These are phyloP conservation scores for Amphirosellinia nigrospora DNA, from an alignment of 495 filamentous ascomycete genomes.

Conservation along the genomic window DNA sequence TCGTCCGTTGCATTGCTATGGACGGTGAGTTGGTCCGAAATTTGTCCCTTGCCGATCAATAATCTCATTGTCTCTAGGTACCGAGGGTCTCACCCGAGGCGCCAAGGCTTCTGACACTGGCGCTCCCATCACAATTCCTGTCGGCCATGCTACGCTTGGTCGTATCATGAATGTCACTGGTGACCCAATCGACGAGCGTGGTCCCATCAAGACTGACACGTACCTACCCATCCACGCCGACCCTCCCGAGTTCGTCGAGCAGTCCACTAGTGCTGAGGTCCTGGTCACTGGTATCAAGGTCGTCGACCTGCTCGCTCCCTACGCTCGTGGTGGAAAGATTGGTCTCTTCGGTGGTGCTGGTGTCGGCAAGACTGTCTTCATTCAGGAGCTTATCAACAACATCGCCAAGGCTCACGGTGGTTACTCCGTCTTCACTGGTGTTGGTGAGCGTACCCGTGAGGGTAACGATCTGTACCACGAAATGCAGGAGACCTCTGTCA, in stretches of 20 bases:
- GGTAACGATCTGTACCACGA: conserved; percentile 99
- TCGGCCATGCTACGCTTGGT: conserved; percentile 92
- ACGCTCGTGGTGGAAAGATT: conserved; percentile 99
- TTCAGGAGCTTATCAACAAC: conserved; percentile 99
- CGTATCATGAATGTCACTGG: conserved; percentile 99
- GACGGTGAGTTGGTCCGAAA: conserved; percentile 74
- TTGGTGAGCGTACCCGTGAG: conserved; percentile 99
- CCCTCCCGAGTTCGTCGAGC: conserved; percentile 86
- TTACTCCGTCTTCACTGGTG: conserved; percentile 99
- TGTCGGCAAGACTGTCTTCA: conserved; percentile 99
- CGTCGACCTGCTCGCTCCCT: conserved; percentile 96
- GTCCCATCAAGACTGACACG: conserved; percentile 92
- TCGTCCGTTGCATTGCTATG: conserved; percentile 99
- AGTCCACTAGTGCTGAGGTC: conserved; percentile 94
- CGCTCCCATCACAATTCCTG: conserved; percentile 94
- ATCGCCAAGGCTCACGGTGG: conserved; percentile 99
- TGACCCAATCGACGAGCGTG: conserved; percentile 99
- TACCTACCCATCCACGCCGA: conserved; percentile 91
- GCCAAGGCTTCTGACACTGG: conserved; percentile 84
- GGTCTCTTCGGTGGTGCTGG: conserved; percentile 99
- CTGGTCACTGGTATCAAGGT: conserved; percentile 99
- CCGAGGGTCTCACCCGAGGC: conserved; percentile 97
- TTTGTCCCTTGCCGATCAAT: conserved; percentile 22
- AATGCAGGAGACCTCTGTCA: conserved; percentile 99
- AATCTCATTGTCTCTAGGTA: conserved; percentile 68